These are phyloP conservation scores for Chaetomidium leptoderma DNA, from an alignment of 495 filamentous ascomycete species.

Conservation along the genomic window DNA sequence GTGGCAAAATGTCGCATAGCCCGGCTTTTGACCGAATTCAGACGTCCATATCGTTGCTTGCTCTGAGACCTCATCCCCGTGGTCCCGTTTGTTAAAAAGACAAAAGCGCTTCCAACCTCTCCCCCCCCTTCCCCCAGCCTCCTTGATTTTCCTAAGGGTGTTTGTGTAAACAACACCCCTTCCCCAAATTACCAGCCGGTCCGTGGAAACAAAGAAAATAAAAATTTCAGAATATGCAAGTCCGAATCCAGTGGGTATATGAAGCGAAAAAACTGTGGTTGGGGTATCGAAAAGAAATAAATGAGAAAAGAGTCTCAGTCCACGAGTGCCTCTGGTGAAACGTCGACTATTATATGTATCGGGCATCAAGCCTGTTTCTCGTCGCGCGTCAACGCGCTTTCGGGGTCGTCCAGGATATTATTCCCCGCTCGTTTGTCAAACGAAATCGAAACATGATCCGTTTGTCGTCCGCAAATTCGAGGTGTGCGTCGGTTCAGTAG, in stretches of 20 bases:
- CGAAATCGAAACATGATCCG: not conserved
- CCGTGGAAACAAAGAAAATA: constrained; percentile 2
- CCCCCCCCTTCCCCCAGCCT: not conserved
- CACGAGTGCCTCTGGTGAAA: constrained; percentile 1
- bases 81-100: not conserved
- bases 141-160: not conserved
- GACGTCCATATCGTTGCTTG: not conserved
- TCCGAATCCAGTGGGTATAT: constrained; percentile 17
- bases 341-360: not conserved
- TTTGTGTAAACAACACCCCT: not conserved
- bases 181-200: constrained; percentile 5
- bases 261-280: constrained; percentile 8
- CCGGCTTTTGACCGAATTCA: too few species aligned
- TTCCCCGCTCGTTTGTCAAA: too few species aligned
- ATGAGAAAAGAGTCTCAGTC: constrained; percentile 11
- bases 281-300: constrained; percentile 12
- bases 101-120: not conserved
- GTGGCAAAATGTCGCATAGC: too few species aligned
- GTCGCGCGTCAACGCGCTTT: constrained; percentile 4
- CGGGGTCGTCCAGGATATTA: not conserved
- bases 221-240: not conserved
- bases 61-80: not conserved
- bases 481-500: too few species aligned
- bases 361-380: constrained; percentile 15
- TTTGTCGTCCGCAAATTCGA: not conserved